These are phyloP conservation scores for Kregervanrija delftensis DNA, from an alignment of 805 yeast species.

Conservation along the genomic window DNA sequence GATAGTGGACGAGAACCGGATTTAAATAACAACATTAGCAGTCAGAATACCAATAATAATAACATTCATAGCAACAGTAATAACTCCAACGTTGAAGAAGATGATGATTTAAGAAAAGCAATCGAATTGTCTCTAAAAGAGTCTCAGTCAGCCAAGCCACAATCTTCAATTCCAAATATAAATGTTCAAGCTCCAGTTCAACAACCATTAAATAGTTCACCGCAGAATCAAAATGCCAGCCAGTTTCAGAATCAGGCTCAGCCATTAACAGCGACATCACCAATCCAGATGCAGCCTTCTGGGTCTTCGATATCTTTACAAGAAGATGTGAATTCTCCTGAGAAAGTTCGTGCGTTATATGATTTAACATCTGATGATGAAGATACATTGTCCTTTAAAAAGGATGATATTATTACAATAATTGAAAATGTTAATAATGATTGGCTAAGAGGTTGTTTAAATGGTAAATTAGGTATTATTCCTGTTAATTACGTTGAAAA, in stretches of 20 bases:
- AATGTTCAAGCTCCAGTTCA: background rate
- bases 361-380: constrained; percentile 73
- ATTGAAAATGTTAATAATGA: constrained; percentile 84
- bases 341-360: constrained; percentile 71
- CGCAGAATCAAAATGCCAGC: background rate
- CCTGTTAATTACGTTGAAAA: constrained; percentile 90
- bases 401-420: constrained; percentile 84
- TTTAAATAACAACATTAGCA: background rate
- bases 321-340: constrained; percentile 15
- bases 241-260: background rate
- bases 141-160: constrained; percentile 24
- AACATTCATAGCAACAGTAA: background rate
- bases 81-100: constrained; percentile 39
- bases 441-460: constrained; percentile 91
- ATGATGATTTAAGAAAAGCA: constrained; percentile 72
- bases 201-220: background rate
- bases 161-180: constrained; percentile 1
- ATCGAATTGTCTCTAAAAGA: constrained; percentile 68
- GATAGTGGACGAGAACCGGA: constrained; percentile 15
- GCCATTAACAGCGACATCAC: constrained; percentile 8
- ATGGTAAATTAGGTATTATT: constrained; percentile 79
- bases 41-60: background rate
- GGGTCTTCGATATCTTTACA: constrained; percentile 8
- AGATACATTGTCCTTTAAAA: constrained; percentile 80
- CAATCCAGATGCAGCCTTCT: constrained; percentile 2